These are phyloP conservation scores for Clarkia xantiana DNA, from an alignment of 345 rosid species.

Conservation along the genomic window DNA sequence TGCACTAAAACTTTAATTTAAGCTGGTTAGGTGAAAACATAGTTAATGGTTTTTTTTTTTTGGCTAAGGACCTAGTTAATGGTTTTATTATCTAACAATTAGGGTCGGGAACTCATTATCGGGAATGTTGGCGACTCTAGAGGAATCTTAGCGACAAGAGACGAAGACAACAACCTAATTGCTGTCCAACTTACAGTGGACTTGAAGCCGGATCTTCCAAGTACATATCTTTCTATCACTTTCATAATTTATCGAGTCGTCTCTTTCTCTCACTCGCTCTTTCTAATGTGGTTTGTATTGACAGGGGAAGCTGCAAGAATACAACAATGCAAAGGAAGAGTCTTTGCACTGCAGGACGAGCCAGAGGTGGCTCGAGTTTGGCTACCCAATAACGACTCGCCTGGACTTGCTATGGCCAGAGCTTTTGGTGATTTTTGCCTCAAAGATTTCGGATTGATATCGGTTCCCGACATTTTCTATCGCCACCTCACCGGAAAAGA, in stretches of 20 bases:
- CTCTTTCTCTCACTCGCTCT: not conserved
- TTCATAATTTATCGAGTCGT: too few species aligned
- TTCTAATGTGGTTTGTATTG: slow-evolving; percentile 2
- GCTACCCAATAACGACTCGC: slow-evolving; percentile 90
- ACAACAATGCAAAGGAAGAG: slow-evolving; percentile 86
- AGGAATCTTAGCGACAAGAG: slow-evolving; percentile 77
- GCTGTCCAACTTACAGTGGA: slow-evolving; percentile 78
- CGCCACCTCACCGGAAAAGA: slow-evolving; percentile 53
- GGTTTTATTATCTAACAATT: too few species aligned
- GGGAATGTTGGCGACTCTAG: slow-evolving; percentile 93
- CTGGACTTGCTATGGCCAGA: slow-evolving; percentile 98
- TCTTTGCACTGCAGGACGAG: slow-evolving; percentile 92
- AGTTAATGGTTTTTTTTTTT: too few species aligned
- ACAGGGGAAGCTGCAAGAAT: slow-evolving; percentile 92
- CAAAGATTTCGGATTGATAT: slow-evolving; percentile 91
- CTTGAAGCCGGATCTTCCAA: slow-evolving; percentile 93
- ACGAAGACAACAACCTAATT: slow-evolving; percentile 42
- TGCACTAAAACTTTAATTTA: too few species aligned
- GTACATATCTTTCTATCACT: slow-evolving; percentile 16
- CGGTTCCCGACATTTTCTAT: slow-evolving; percentile 69
- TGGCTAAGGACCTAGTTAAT: too few species aligned
- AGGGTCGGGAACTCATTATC: slow-evolving; percentile 71
- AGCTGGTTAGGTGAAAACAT: too few species aligned
- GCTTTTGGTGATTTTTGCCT: slow-evolving; percentile 98
- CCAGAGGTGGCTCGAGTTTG: slow-evolving; percentile 98